These are phyloP conservation scores for Carex cristatella DNA, from an alignment of 176 grass and related monocot species.

Conservation along the genomic window DNA sequence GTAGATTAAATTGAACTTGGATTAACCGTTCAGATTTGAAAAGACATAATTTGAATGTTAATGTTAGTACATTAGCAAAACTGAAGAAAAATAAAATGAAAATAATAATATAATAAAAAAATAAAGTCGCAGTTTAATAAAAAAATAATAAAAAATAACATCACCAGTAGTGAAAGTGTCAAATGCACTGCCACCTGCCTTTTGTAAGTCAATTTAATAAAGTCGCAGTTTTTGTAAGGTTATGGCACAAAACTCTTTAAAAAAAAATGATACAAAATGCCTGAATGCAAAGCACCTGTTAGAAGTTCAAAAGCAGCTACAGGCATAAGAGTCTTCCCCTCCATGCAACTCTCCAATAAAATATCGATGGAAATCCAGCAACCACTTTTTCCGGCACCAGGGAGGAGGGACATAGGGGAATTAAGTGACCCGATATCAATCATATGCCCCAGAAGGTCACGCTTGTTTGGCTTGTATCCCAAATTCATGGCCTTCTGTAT, in stretches of 20 bases:
- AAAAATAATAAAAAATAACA: too few relatives aligned
- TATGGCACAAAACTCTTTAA: not conserved
- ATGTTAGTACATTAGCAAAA: not conserved
- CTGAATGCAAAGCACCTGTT: constrained; percentile 41
- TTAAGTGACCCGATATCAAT: constrained; percentile 30
- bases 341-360: constrained; percentile 85
- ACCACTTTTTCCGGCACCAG: constrained; percentile 42
- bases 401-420: constrained; percentile 37
- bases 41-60: not conserved
- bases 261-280: not conserved
- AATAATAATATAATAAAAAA: not conserved
- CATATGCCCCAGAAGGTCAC: constrained; percentile 41
- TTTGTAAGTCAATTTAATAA: not conserved
- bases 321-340: constrained; percentile 53
- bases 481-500: constrained; percentile 43
- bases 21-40: not conserved
- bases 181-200: not conserved
- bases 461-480: constrained; percentile 34
- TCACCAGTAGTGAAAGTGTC: not conserved
- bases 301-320: constrained; percentile 62
- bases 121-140: too few relatives aligned
- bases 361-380: constrained; percentile 82
- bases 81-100: not conserved
- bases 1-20: not conserved
- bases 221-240: not conserved